A percentile compares a stretch with the other conserved stretches of the same genome.
Conservation (phyloP, 352 stramenopile genomes). For the Globisporangium barbulae region DNA sequence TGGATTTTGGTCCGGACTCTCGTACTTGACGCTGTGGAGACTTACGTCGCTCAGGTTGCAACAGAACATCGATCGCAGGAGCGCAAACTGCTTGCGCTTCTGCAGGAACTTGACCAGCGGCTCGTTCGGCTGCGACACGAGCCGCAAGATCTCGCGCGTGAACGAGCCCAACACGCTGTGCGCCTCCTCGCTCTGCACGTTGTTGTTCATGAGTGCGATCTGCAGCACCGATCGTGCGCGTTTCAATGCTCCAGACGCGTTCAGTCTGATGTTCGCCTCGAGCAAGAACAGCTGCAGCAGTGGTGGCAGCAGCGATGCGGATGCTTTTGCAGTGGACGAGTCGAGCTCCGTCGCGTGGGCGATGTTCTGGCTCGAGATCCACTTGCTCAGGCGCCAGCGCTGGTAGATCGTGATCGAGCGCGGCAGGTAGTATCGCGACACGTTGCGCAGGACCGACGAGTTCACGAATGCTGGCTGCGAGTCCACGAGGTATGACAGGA, state of each 20-base stretch:
- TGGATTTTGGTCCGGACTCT: conserved; percentile 25
- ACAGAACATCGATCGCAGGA: conserved; percentile 64
- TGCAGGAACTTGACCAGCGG: conserved; percentile 55
- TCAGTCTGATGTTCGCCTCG: conserved; percentile 54
- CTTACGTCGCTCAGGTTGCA: conserved; percentile 61
- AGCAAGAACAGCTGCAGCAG: conserved; percentile 65
- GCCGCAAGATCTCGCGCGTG: conserved; percentile 51
- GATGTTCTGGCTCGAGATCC: conserved; percentile 59
- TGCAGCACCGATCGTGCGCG: conserved; percentile 49
- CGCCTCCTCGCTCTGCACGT: conserved; percentile 49
- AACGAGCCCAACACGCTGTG: conserved; percentile 53
- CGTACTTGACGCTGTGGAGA: conserved; percentile 33
- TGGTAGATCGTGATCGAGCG: conserved; percentile 69
- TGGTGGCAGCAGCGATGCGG: conserved; percentile 44
- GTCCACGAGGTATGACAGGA: conserved; percentile 61
- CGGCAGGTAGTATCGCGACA: conserved; percentile 45
- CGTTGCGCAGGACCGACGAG: conserved; percentile 32
- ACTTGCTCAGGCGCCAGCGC: conserved; percentile 64
- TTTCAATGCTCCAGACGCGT: conserved; percentile 41
- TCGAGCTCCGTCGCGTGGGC: conserved; percentile 47
- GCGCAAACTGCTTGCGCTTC: conserved; percentile 62
- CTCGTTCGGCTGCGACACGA: conserved; percentile 52
- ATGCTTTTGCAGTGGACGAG: conserved; percentile 33
- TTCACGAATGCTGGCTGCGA: conserved; percentile 52
- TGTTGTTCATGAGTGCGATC: conserved; percentile 32